Evolutionary conservation across 1,139 yeast species (phyloP).

Genomic region (Candida albicans): DNA sequence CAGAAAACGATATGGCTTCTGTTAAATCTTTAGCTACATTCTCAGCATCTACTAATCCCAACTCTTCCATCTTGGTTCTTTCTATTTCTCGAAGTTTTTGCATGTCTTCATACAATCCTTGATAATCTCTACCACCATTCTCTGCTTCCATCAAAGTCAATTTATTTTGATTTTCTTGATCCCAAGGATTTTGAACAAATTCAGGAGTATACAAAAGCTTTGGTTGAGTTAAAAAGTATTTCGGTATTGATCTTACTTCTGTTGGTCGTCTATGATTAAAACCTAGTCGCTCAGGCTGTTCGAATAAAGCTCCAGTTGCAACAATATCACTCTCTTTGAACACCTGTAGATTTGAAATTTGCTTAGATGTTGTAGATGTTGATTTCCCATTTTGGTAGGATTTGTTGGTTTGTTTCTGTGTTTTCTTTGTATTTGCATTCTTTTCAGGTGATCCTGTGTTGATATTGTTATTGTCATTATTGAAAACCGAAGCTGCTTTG

Average conservation of each 20-base stretch:
- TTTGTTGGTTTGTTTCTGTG: slow-evolving; percentile 4
- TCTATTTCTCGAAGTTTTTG: slow-evolving; percentile 78
- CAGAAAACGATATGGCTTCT: slow-evolving; percentile 85
- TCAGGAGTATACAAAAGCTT: slow-evolving; percentile 36
- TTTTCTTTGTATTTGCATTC: slow-evolving; percentile 5
- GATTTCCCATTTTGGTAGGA: background rate
- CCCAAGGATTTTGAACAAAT: slow-evolving; percentile 42
- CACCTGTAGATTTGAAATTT: slow-evolving; percentile 17
- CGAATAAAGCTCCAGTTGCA: slow-evolving; percentile 30
- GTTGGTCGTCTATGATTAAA: slow-evolving; percentile 17
- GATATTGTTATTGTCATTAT: slow-evolving; percentile 7
- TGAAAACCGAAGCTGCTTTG: slow-evolving; percentile 12
- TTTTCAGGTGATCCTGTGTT: background rate
- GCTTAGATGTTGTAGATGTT: slow-evolving; percentile 9
- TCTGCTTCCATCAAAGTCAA: slow-evolving; percentile 38
- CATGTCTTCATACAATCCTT: slow-evolving; percentile 51
- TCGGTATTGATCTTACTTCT: slow-evolving; percentile 35
- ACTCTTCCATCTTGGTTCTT: slow-evolving; percentile 73
- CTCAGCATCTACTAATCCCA: slow-evolving; percentile 87
- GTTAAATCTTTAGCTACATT: slow-evolving; percentile 76
- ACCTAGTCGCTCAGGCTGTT: slow-evolving; percentile 32
- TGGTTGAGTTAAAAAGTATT: slow-evolving; percentile 38
- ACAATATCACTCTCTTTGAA: slow-evolving; percentile 23
- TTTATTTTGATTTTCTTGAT: slow-evolving; percentile 38
- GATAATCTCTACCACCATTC: slow-evolving; percentile 37